Percentiles rank a stretch among this genome's conserved stretches.
Evolutionary conservation across 805 yeast species (phyloP).

Genomic region (Yamadazyma insecticola): DNA sequence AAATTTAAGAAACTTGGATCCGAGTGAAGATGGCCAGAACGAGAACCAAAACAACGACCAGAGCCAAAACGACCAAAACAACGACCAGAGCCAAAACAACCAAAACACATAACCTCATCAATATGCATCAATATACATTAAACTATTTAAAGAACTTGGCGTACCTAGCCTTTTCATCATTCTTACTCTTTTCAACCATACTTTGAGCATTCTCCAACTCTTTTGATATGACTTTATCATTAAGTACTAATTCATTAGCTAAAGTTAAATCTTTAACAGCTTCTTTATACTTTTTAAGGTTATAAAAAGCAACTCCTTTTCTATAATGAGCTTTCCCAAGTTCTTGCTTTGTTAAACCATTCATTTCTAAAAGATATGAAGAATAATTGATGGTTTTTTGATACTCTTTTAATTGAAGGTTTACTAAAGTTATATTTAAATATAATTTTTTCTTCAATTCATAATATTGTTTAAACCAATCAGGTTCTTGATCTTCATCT

Average conservation of each 20-base stretch:
- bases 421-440: slow-evolving; percentile 55
- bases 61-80: too few relatives aligned
- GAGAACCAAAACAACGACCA: too few relatives aligned
- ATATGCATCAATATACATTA: neutral
- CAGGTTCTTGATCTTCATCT: slow-evolving; percentile 58
- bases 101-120: too few relatives aligned
- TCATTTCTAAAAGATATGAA: slow-evolving; percentile 52
- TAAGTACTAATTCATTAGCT: slow-evolving; percentile 42
- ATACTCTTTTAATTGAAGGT: slow-evolving; percentile 46
- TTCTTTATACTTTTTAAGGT: slow-evolving; percentile 41
- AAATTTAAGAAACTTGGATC: slow-evolving; percentile 22
- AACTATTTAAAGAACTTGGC: slow-evolving; percentile 54
- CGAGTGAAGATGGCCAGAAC: neutral
- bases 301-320: slow-evolving; percentile 44
- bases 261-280: slow-evolving; percentile 44
- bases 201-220: slow-evolving; percentile 42
- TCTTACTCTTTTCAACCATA: slow-evolving; percentile 38
- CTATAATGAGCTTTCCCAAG: slow-evolving; percentile 58
- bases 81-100: too few relatives aligned
- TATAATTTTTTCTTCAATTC: slow-evolving; percentile 50
- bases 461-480: slow-evolving; percentile 44
- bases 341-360: slow-evolving; percentile 31
- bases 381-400: slow-evolving; percentile 51
- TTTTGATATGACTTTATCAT: slow-evolving; percentile 44
- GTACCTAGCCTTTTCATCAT: slow-evolving; percentile 49